These are phyloP conservation scores for Drosera spatulata DNA, from an alignment of 179 eudicot species.

Conservation along the genomic window DNA sequence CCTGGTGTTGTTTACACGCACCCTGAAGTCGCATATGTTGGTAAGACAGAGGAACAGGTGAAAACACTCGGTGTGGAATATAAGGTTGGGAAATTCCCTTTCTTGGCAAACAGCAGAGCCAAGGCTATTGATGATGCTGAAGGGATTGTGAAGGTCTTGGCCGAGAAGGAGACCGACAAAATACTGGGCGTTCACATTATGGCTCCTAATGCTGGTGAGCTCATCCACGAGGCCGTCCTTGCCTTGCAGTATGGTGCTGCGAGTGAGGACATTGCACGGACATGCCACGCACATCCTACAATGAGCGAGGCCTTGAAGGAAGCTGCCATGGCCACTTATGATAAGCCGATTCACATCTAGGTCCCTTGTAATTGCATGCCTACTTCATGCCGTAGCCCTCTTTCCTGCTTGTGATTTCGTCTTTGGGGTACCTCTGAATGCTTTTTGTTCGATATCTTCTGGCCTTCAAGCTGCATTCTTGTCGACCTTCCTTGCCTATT, in stretches of 20 bases:
- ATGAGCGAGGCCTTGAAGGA: too few relatives aligned
- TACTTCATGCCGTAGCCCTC: too few relatives aligned
- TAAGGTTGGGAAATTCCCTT: slow-evolving; percentile 81
- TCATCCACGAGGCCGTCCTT: slow-evolving; percentile 83
- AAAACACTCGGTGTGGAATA: slow-evolving; percentile 60
- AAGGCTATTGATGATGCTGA: slow-evolving; percentile 96
- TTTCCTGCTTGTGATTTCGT: background rate
- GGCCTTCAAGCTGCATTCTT: background rate
- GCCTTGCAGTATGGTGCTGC: slow-evolving; percentile 84
- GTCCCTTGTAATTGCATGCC: background rate
- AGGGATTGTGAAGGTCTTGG: slow-evolving; percentile 81
- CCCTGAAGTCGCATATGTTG: slow-evolving; percentile 91
- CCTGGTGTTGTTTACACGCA: slow-evolving; percentile 87
- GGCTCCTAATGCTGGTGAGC: slow-evolving; percentile 95
- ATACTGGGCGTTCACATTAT: slow-evolving; percentile 89
- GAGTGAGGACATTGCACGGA: slow-evolving; percentile 95
- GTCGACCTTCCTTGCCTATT: background rate
- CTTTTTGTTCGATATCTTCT: background rate
- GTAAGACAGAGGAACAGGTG: slow-evolving; percentile 96
- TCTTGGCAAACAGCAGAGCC: slow-evolving; percentile 92
- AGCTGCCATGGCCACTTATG: slow-evolving; percentile 70
- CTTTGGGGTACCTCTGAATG: background rate
- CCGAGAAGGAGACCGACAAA: slow-evolving; percentile 85
- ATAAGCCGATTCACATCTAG: slow-evolving; percentile 91
- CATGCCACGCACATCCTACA: slow-evolving; percentile 3